Base-by-base conservation (phyloP, 495 filamentous ascomycete genomes). In the Halenospora varia region DNA sequence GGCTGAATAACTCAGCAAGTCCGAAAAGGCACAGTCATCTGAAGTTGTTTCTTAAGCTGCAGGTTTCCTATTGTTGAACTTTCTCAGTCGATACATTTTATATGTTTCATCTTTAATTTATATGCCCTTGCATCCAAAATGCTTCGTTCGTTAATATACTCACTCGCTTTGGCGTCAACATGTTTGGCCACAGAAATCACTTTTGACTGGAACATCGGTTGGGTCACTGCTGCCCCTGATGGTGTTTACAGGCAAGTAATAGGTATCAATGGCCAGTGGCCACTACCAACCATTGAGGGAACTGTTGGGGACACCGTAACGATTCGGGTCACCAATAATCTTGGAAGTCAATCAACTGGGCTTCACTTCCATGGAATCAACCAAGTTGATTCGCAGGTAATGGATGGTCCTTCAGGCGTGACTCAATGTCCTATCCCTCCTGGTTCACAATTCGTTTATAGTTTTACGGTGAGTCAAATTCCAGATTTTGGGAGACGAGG, bases 351-450 rank as follows among this genome's bases (percentile, higher is more conserved):
- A 65, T 80, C 73, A 18, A 85, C 87, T 2, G 82, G 82, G 22
- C 70, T 93, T 8, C 89, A 94, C 73, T 94, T 86, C 68, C 89
- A 94, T 67, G 89, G 89, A 20, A 77, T 93, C 66, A 89, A 80
- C 68, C 87, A 90, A 66, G 77, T 87, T 63, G 76, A 74, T 24
- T 86, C 86, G 4, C 83, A 77, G 15, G 69, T 77, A 10, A 91
- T 91, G 89, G 89, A 94, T 65, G 89, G 89, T 0, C 76, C 88
- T 9, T 75, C 80, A 1, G 80, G 81, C 50, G 79, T 81, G 13
- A 86, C 82, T 2, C 88, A 92, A 62, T 93, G 89, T 57, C 77
- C 85, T 3, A 71, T 92, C 9, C 73, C 80, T 15, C 88, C 89
- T 0, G 84, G 82, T 1, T 66, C 71, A 22, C 73, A 75, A 9